Base-by-base conservation (phyloP, 768 basidiomycete genomes). In the Tylopilus plumbeoviolaceoides region DNA sequence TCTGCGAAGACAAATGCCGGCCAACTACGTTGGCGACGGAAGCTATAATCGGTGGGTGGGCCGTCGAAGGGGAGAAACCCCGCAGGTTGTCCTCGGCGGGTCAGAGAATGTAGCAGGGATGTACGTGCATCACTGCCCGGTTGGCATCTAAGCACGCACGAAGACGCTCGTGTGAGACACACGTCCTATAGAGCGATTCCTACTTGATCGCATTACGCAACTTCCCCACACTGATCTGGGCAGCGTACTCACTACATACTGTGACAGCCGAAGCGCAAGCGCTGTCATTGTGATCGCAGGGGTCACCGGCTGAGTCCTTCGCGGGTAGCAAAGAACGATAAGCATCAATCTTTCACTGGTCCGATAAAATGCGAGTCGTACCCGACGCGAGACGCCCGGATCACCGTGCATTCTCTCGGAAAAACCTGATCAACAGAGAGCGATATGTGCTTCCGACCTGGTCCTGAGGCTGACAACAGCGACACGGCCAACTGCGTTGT, bases 1-100 rank as follows among this genome's bases (percentile, higher is more conserved):
- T 50, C 48, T 23, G 25, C 28, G 42, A 44, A 48, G 55, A 39
- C 40, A 31, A 41, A n/a, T n/a, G n/a, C n/a, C n/a, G n/a, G n/a
- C n/a, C n/a, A n/a, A n/a, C n/a, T n/a, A n/a, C n/a, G n/a, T n/a
- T n/a, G n/a, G 15, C 12, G 7, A 38, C 38, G n/a, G 38, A 12
- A 18, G 5, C 38, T 25, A 15, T 23, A 5, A 44, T 41, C 11
- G 28, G 44, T 43, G 15, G 23, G 11, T 14, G 44, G 27, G n/a
- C 38, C 4, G 38, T 38, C 38, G 9, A 30, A 30, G 18, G 15
- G 35, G 15, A 36, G 31, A 38, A 38, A 7, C 9, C 38, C 38
- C 36, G 15, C 36, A 36, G n/a, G 9, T 38, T 1, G 12, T 7
- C 17, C n/a, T 18, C 38, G 35, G 17, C 30, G 30, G 10, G 2